Conservation (phyloP, 371 early-diverging fungal species). For the Syncephalastrum racemosum region DNA sequence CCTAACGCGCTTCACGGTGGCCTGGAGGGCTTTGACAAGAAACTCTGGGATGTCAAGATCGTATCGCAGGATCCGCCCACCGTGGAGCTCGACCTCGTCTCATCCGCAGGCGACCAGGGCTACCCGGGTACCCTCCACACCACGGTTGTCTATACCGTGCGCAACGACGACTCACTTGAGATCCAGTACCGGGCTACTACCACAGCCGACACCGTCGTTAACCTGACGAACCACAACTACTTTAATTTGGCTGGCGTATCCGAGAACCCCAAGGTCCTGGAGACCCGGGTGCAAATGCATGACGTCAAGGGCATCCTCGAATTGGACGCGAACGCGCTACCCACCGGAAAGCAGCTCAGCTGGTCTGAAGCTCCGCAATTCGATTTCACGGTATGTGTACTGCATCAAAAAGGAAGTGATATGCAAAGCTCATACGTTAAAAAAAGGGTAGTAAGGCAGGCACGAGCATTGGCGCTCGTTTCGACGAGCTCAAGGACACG, state of each 20-base stretch:
- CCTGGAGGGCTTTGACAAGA: constrained; percentile 46
- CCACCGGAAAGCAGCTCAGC: constrained; percentile 61
- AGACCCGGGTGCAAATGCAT: constrained; percentile 53
- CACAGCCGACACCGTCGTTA: constrained; percentile 33
- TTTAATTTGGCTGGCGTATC: constrained; percentile 53
- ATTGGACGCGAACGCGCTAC: constrained; percentile 55
- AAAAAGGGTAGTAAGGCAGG: constrained; percentile 36
- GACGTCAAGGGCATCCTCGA: constrained; percentile 54
- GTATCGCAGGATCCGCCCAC: constrained; percentile 41
- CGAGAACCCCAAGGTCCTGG: constrained; percentile 38
- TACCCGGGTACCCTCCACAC: constrained; percentile 46
- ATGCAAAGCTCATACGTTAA: neutral
- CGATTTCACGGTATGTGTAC: constrained; percentile 52
- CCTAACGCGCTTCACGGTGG: constrained; percentile 50
- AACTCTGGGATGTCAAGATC: constrained; percentile 37
- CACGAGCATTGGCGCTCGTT: constrained; percentile 41
- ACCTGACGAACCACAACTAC: constrained; percentile 46
- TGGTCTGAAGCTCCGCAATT: constrained; percentile 43
- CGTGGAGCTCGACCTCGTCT: constrained; percentile 43
- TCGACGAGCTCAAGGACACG: constrained; percentile 35
- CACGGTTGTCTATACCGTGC: constrained; percentile 44
- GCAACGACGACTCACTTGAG: constrained; percentile 28
- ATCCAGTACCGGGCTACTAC: constrained; percentile 40
- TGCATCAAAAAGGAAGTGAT: neutral
- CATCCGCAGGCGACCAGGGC: constrained; percentile 47